Conservation (phyloP, 352 stramenopile species). For the Pythium phragmitis region DNA sequence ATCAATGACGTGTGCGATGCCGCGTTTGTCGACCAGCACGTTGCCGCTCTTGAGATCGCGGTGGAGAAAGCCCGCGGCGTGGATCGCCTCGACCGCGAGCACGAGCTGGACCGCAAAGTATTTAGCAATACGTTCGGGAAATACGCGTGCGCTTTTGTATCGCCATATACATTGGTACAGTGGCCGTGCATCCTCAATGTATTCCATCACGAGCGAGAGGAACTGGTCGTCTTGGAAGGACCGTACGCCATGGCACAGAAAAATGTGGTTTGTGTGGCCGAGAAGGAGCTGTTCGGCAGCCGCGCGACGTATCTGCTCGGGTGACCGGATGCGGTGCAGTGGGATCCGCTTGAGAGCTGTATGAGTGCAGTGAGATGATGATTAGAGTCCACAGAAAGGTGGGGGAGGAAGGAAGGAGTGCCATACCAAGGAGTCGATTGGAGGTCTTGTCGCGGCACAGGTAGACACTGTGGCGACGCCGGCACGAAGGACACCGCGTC, state of each 20-base stretch:
- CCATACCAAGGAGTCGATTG: constrained; percentile 33
- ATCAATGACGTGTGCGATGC: constrained; percentile 65
- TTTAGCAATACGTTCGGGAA: constrained; percentile 54
- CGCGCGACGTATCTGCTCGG: constrained; percentile 45
- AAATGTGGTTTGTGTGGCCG: constrained; percentile 33
- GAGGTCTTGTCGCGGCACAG: constrained; percentile 37
- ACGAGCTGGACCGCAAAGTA: constrained; percentile 73
- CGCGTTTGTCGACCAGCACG: constrained; percentile 43
- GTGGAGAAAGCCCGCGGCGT: constrained; percentile 58
- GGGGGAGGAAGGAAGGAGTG: background rate
- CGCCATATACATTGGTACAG: constrained; percentile 77
- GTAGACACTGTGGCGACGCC: constrained; percentile 37
- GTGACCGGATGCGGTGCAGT: constrained; percentile 30
- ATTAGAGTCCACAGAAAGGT: background rate
- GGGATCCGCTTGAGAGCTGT: constrained; percentile 66
- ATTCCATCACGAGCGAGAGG: constrained; percentile 51
- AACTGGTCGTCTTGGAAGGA: constrained; percentile 29
- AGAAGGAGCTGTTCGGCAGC: constrained; percentile 51
- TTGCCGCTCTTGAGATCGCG: constrained; percentile 85
- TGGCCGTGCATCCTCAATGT: constrained; percentile 47
- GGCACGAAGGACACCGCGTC: background rate
- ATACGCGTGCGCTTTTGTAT: constrained; percentile 35
- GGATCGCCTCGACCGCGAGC: constrained; percentile 51
- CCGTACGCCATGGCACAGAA: constrained; percentile 35
- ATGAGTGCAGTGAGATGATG: background rate